phyloP scores from a whole-genome alignment of 2,329 filamentous ascomycete species.

The Aspergillus tubingensis region DNA sequence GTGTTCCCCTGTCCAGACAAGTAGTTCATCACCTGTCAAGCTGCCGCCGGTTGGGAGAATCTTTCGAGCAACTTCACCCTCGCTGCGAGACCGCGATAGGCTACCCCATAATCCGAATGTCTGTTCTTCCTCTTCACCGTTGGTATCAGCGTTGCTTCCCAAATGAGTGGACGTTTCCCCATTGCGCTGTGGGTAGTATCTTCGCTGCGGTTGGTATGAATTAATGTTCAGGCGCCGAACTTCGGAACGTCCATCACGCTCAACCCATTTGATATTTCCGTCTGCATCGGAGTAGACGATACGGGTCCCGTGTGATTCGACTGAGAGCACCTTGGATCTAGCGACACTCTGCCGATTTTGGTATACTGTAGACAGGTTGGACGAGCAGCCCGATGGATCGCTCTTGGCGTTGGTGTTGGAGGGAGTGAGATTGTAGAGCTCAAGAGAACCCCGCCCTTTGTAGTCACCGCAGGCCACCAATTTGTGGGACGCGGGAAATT shows the following conservation, averaged over 20 bases:
- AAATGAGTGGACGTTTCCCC: not conserved
- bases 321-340: conserved; percentile 76
- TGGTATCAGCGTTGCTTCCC: not conserved
- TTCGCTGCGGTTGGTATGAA: conserved; percentile 29
- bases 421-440: conserved; percentile 64
- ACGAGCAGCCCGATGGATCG: conserved; percentile 28
- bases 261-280: conserved; percentile 85
- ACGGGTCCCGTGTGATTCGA: conserved; percentile 76
- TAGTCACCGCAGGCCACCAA: conserved; percentile 86
- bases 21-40: conserved; percentile 63
- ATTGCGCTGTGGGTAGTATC: conserved; percentile 8
- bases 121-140: conserved; percentile 36
- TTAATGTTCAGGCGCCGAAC: conserved; percentile 63
- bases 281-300: conserved; percentile 83
- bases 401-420: conserved; percentile 30
- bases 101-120: conserved; percentile 59
- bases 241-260: conserved; percentile 70
- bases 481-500: conserved; percentile 60
- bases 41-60: conserved; percentile 63
- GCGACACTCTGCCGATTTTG: conserved; percentile 84
- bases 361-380: conserved; percentile 44
- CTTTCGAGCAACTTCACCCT: conserved; percentile 75
- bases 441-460: conserved; percentile 85
- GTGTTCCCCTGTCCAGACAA: conserved; percentile 87
- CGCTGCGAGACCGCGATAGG: conserved; percentile 56